A percentile compares a stretch with the other conserved stretches of the same genome.
phyloP scores from a whole-genome alignment of 228 moss, liverwort and hornwort genomes.

The Sphagnum fallax region DNA sequence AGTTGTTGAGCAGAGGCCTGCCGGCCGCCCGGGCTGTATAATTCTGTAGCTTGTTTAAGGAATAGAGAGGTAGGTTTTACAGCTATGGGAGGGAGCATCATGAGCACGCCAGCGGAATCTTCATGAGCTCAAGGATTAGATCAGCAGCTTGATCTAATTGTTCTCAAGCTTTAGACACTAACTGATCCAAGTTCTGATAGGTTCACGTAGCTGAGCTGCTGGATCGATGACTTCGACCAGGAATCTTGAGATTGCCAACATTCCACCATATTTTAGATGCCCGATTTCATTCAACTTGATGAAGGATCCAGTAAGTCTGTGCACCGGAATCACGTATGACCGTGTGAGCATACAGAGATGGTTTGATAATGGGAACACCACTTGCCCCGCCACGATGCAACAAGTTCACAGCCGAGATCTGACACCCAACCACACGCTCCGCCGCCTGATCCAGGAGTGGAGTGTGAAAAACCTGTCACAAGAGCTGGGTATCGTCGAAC shows the following conservation, averaged over 20 bases:
- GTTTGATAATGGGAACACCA: slow-evolving; percentile 33
- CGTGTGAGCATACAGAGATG: slow-evolving; percentile 40
- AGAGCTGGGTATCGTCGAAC: slow-evolving; percentile 20
- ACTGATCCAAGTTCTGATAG: too few relatives aligned
- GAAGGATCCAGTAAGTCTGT: slow-evolving; percentile 42
- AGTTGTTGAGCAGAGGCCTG: too few relatives aligned
- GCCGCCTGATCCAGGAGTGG: slow-evolving; percentile 33
- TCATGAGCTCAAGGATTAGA: too few relatives aligned
- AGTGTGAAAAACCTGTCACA: slow-evolving; percentile 24
- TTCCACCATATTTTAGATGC: slow-evolving; percentile 37
- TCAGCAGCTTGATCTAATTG: too few relatives aligned
- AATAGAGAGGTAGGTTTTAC: too few relatives aligned
- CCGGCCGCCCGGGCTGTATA: too few relatives aligned
- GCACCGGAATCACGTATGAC: slow-evolving; percentile 51
- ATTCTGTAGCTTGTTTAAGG: too few relatives aligned
- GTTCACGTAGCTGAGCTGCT: too few relatives aligned
- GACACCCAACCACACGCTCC: slow-evolving; percentile 24
- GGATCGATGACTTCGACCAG: too few relatives aligned
- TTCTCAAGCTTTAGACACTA: too few relatives aligned
- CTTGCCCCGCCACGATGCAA: slow-evolving; percentile 47
- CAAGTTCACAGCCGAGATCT: slow-evolving; percentile 14
- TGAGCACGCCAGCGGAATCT: too few relatives aligned
- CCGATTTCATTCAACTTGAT: slow-evolving; percentile 46
- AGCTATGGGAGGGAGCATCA: too few relatives aligned
- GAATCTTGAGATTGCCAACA: slow-evolving; percentile 1